Conservation (phyloP, 108 stramenopile species). For the Skeletonema menzelii region DNA sequence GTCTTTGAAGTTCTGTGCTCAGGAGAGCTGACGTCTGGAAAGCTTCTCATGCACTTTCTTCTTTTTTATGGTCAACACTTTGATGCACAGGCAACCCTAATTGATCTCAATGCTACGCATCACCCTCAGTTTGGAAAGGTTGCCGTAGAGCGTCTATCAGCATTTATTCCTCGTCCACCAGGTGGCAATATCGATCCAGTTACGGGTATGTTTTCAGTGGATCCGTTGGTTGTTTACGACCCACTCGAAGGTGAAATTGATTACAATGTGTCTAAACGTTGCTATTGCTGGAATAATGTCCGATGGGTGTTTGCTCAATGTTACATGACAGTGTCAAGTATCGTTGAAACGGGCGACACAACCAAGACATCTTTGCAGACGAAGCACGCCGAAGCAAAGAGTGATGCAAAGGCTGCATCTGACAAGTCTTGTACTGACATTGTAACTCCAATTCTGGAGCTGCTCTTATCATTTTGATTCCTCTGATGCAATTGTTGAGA, state of each 20-base stretch:
- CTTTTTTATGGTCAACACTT: conserved; percentile 87
- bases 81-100: conserved; percentile 73
- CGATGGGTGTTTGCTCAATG: conserved; percentile 86
- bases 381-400: neutral
- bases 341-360: conserved; percentile 63
- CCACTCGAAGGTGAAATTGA: conserved; percentile 80
- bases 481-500: neutral
- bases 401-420: neutral
- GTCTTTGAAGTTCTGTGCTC: conserved; percentile 85
- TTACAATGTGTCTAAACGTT: conserved; percentile 81
- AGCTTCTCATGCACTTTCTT: conserved; percentile 86
- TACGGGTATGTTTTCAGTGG: conserved; percentile 84
- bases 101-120: conserved; percentile 72
- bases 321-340: conserved; percentile 78
- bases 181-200: conserved; percentile 75
- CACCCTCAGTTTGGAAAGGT: conserved; percentile 45
- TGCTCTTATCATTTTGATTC: conserved; percentile 39
- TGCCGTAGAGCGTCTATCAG: conserved; percentile 53
- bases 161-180: conserved; percentile 60
- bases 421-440: conserved; percentile 1
- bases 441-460: conserved; percentile 32
- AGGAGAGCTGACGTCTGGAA: conserved; percentile 80
- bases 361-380: conserved; percentile 8
- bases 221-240: conserved; percentile 87
- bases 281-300: conserved; percentile 84